phyloP scores from a whole-genome alignment of 352 stramenopile genomes.

The Phytophthora multivora region DNA sequence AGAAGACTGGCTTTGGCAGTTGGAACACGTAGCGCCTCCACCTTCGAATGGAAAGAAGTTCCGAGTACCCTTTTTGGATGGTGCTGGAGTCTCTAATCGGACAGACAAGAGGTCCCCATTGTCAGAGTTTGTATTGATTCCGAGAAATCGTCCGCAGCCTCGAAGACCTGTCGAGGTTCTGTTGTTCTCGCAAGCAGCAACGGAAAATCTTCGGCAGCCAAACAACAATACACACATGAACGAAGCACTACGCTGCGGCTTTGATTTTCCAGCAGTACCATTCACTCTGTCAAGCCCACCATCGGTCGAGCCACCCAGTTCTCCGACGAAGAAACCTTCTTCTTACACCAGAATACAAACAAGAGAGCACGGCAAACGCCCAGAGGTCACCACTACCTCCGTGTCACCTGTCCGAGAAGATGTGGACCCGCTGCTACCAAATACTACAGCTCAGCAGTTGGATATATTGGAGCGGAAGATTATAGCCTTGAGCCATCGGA shows the following conservation, averaged over 20 bases:
- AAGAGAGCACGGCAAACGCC: not conserved
- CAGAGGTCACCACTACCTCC: not conserved
- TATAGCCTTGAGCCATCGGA: conserved; percentile 23
- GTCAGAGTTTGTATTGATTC: conserved; percentile 42
- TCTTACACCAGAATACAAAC: not conserved
- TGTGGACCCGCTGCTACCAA: not conserved
- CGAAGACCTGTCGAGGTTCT: conserved; percentile 40
- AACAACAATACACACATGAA: conserved; percentile 1
- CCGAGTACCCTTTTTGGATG: not conserved
- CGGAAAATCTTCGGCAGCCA: not conserved
- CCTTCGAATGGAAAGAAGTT: not conserved
- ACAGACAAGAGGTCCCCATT: conserved; percentile 19
- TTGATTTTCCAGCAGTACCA: conserved; percentile 30
- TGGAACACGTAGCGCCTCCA: not conserved
- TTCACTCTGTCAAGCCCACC: conserved; percentile 14
- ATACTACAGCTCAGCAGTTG: conserved; percentile 24
- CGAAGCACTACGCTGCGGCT: conserved; percentile 32
- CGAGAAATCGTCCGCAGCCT: conserved; percentile 42
- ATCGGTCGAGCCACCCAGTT: not conserved
- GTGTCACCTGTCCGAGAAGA: not conserved
- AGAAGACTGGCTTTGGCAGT: conserved; percentile 7
- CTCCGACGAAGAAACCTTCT: not conserved
- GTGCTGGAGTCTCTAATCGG: conserved; percentile 4
- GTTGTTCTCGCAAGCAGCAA: conserved; percentile 10
- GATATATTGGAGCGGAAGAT: conserved; percentile 37